These are phyloP conservation scores for Cladobotryum protrusum DNA, from an alignment of 2,329 filamentous ascomycete species.

Conservation along the genomic window DNA sequence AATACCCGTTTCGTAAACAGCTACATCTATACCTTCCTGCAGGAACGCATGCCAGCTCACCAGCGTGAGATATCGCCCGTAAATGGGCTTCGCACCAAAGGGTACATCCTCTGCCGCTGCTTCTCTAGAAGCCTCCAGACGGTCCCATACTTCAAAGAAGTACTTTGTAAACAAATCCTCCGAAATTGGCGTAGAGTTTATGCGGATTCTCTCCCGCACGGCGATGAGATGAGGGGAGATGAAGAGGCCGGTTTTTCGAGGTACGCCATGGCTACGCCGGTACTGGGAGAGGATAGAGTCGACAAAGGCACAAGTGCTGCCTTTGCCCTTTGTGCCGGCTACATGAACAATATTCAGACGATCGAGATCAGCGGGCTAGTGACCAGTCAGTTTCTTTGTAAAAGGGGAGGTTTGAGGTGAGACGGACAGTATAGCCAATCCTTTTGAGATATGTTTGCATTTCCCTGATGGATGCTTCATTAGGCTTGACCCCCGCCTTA, in stretches of 20 bases:
- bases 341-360: constrained; percentile 64
- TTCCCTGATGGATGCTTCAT: constrained; percentile 65
- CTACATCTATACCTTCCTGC: constrained; percentile 53
- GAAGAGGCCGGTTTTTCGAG: constrained; percentile 54
- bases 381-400: not conserved
- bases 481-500: constrained; percentile 65
- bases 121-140: constrained; percentile 35
- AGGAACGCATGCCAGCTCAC: constrained; percentile 62
- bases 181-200: constrained; percentile 52
- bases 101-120: constrained; percentile 26
- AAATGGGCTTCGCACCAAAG: constrained; percentile 43
- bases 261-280: constrained; percentile 27
- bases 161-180: constrained; percentile 55
- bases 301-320: constrained; percentile 63
- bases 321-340: constrained; percentile 72
- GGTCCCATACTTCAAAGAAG: constrained; percentile 64
- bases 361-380: constrained; percentile 43
- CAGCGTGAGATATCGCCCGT: constrained; percentile 59
- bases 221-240: constrained; percentile 64
- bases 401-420: not conserved
- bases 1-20: constrained; percentile 61
- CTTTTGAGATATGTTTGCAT: constrained; percentile 72
- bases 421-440: constrained; percentile 63
- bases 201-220: constrained; percentile 60
- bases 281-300: constrained; percentile 55